Percentiles rank a stretch among this genome's conserved stretches.
These are phyloP conservation scores for Aspergillus aculeatinus DNA, from an alignment of 2,329 filamentous ascomycete species.

Conservation along the genomic window DNA sequence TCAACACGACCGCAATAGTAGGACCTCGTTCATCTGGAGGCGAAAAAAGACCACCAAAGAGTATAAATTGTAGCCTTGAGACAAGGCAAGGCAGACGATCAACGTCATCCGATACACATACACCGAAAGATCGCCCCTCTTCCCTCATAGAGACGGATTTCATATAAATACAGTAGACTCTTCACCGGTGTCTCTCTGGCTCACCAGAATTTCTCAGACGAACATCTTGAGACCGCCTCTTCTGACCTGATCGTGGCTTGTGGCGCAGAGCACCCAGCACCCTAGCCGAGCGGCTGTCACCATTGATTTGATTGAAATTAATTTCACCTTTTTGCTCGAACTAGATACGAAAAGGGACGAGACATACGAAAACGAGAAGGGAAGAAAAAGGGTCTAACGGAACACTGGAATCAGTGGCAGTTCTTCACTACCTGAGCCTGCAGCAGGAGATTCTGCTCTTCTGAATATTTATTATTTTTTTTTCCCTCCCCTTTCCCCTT, in stretches of 20 bases:
- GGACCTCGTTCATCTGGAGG: not conserved
- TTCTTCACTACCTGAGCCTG: not conserved
- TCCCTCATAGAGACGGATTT: not conserved
- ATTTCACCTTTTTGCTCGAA: conserved; percentile 3
- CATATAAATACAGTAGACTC: not conserved
- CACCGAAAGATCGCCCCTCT: not conserved
- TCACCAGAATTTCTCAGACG: not conserved
- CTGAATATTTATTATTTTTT: no score
- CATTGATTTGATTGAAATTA: conserved; percentile 10
- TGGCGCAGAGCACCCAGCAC: not conserved
- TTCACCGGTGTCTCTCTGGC: not conserved
- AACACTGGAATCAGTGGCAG: not conserved
- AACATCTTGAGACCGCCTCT: not conserved
- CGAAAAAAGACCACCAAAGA: not conserved
- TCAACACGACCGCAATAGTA: not conserved
- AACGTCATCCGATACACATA: not conserved
- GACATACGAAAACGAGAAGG: not conserved
- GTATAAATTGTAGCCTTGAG: not conserved
- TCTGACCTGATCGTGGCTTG: not conserved
- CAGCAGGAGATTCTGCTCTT: no score
- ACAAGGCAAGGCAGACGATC: not conserved
- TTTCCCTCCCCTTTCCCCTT: conserved; percentile 13
- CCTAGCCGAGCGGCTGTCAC: not conserved
- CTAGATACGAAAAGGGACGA: conserved; percentile 1
- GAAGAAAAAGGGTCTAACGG: conserved; percentile 4